phyloP scores from a whole-genome alignment of 2,329 filamentous ascomycete genomes.

The Penicillium sp. region DNA sequence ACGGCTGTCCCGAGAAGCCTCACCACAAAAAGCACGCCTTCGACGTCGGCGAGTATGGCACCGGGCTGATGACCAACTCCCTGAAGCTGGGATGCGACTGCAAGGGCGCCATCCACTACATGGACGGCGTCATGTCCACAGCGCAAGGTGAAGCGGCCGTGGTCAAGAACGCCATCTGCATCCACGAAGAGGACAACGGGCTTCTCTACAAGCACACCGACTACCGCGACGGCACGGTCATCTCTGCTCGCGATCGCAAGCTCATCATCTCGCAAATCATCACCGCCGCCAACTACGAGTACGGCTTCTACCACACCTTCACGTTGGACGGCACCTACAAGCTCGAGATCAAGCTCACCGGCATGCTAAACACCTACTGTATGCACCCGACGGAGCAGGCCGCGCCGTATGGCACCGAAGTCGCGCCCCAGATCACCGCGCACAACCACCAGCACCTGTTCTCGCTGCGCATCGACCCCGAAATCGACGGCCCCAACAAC shows the following conservation, averaged over 20 bases:
- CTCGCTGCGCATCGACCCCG: constrained; percentile 82
- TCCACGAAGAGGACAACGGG: constrained; percentile 89
- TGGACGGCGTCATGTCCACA: constrained; percentile 84
- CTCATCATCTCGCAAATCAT: constrained; percentile 88
- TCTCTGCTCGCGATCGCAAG: constrained; percentile 81
- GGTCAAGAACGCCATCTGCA: constrained; percentile 92
- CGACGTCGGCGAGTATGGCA: constrained; percentile 48
- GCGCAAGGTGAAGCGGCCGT: constrained; percentile 69
- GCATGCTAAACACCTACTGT: constrained; percentile 87
- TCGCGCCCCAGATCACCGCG: constrained; percentile 86
- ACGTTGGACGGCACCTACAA: constrained; percentile 90
- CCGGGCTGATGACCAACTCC: constrained; percentile 51
- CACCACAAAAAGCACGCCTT: constrained; percentile 51
- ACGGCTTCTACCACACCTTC: constrained; percentile 83
- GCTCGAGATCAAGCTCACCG: constrained; percentile 85
- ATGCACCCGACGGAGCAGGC: constrained; percentile 78
- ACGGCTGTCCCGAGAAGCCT: constrained; percentile 49
- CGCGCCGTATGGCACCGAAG: constrained; percentile 84
- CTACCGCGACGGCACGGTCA: constrained; percentile 83
- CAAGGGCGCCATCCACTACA: constrained; percentile 72
- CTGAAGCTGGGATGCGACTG: constrained; percentile 47
- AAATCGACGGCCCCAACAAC: constrained; percentile 80
- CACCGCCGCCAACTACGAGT: constrained; percentile 95
- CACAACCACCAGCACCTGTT: constrained; percentile 97
- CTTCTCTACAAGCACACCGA: constrained; percentile 94